Evolutionary conservation across 2,329 filamentous ascomycete species (phyloP).

Genomic region (Bipolaris zeicola): DNA sequence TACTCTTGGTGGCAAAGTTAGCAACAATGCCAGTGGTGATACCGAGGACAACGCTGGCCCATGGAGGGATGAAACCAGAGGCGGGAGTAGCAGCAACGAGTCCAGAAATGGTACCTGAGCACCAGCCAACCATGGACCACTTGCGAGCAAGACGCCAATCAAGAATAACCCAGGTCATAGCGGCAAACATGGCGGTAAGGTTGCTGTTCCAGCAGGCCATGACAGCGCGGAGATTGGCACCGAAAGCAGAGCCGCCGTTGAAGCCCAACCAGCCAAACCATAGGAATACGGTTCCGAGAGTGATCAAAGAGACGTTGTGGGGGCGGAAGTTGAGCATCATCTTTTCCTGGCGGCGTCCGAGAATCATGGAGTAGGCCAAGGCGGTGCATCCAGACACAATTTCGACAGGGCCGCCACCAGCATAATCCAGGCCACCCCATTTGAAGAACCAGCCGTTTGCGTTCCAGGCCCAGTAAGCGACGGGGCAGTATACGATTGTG

Average conservation of each 20-base stretch:
- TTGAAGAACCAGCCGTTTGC: constrained; percentile 89
- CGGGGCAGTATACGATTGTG: constrained; percentile 94
- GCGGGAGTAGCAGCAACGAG: constrained; percentile 87
- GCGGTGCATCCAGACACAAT: constrained; percentile 93
- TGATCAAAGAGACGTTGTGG: constrained; percentile 97
- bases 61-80: constrained; percentile 76
- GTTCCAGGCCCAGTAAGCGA: constrained; percentile 98
- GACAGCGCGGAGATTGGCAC: constrained; percentile 88
- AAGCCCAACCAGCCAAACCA: constrained; percentile 99
- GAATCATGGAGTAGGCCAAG: constrained; percentile 92
- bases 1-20: constrained; percentile 88
- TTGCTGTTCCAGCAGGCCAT: constrained; percentile 99
- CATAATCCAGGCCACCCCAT: constrained; percentile 94
- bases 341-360: constrained; percentile 94
- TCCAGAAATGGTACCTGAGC: constrained; percentile 84
- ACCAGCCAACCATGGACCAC: constrained; percentile 94
- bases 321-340: constrained; percentile 99
- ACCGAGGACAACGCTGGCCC: constrained; percentile 66
- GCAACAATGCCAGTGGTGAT: constrained; percentile 69
- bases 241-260: constrained; percentile 95
- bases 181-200: constrained; percentile 87
- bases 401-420: constrained; percentile 95
- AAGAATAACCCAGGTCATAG: constrained; percentile 91
- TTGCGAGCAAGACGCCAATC: constrained; percentile 94
- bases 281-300: constrained; percentile 90